These are phyloP conservation scores for Penicillium sp. DNA, from an alignment of 2,329 filamentous ascomycete species.

Conservation along the genomic window DNA sequence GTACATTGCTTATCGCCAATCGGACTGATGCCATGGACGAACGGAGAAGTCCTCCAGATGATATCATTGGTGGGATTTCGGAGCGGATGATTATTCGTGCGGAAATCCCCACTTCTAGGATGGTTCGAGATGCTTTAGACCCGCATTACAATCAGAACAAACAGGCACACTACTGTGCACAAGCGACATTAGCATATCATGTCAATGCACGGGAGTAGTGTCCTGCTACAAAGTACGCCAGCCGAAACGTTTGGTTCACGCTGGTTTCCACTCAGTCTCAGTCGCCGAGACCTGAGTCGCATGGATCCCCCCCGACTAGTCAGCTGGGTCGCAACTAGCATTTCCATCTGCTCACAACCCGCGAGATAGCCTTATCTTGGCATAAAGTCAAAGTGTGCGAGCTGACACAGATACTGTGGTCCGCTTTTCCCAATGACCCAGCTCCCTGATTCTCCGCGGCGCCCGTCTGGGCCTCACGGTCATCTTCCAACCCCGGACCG, in stretches of 20 bases:
- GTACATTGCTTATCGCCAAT: constrained; percentile 5
- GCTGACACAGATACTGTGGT: neutral
- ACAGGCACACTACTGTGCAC: neutral
- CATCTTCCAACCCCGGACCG: too few relatives aligned
- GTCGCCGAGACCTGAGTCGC: neutral
- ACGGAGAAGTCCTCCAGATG: neutral
- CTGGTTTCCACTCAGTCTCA: neutral
- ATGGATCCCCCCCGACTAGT: neutral
- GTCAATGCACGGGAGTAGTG: neutral
- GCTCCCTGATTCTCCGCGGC: neutral
- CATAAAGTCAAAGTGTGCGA: neutral
- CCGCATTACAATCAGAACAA: neutral
- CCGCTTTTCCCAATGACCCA: neutral
- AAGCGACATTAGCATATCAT: neutral
- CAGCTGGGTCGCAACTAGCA: neutral
- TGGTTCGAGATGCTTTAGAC: neutral
- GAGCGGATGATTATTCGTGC: neutral
- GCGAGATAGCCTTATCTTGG: neutral
- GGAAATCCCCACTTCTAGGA: neutral
- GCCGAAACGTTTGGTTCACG: too few relatives aligned
- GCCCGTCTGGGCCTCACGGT: neutral
- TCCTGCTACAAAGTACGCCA: neutral
- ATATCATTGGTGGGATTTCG: neutral
- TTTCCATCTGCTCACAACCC: neutral
- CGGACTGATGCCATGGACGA: constrained; percentile 2